phyloP scores from a whole-genome alignment of 2,329 filamentous ascomycete species.

The Botrytis porri region DNA sequence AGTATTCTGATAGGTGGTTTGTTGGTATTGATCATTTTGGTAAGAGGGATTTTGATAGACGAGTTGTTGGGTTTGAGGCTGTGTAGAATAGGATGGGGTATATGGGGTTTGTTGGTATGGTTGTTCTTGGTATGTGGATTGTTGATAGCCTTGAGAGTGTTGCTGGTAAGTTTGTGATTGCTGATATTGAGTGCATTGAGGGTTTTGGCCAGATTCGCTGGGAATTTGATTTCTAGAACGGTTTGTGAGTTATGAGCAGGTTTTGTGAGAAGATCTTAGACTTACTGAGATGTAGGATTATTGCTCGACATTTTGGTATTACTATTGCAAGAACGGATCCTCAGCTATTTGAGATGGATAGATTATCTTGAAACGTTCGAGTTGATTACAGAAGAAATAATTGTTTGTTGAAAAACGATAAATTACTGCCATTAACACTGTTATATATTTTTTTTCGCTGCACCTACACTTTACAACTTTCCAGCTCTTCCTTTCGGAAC shows the following conservation, averaged over 20 bases:
- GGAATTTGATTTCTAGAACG: not conserved
- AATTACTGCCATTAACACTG: too few relatives aligned
- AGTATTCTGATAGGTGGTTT: not conserved
- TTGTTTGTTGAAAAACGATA: not conserved
- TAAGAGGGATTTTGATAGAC: not conserved
- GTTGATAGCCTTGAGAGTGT: not conserved
- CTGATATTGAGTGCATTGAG: conserved; percentile 6
- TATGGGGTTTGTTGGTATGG: not conserved
- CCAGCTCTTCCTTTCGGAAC: not conserved
- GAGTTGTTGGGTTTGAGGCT: not conserved
- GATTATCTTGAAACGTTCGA: too few relatives aligned
- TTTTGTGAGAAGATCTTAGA: not conserved
- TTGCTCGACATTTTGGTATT: not conserved
- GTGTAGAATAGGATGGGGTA: not conserved
- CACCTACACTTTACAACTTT: not conserved
- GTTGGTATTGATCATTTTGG: not conserved
- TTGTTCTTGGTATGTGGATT: conserved; percentile 2
- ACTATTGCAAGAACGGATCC: not conserved
- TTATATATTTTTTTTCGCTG: not conserved
- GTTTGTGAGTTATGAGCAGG: not conserved
- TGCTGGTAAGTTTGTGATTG: not conserved
- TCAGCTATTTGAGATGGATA: not conserved
- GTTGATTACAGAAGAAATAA: not conserved
- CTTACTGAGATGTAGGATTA: conserved; percentile 10
- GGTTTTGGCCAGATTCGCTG: not conserved